Evolutionary conservation across 2,329 filamentous ascomycete species (phyloP), one percentile per base, ranked within the genome.

Genomic region (Neodidymelliopsis sp.): DNA sequence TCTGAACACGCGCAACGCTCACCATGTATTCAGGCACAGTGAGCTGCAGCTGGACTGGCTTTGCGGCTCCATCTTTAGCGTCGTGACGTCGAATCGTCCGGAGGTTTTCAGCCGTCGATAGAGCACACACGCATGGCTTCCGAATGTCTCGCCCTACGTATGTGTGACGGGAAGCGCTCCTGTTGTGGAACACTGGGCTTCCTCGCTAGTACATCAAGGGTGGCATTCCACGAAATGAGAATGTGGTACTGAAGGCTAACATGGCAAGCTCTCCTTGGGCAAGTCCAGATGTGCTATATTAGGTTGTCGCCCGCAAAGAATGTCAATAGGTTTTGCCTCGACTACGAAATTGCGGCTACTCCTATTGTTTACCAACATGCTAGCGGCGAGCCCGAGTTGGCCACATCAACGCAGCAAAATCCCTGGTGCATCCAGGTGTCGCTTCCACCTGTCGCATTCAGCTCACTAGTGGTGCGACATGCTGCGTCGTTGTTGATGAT

Each of bases 151-250:
- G 45, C 27, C 48, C 40, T 54, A 34, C 29, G 19, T 38, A 25
- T 34, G 20, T 34, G 30, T 49, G 33, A 33, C 33, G 24, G 31
- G 13, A 39, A 46, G n/a, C 41, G 12, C 31, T 31, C 24, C 15
- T 48, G 50, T 37, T 31, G 57, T 62, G 40, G 25, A 36, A 62
- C 56, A 33, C 25, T 53, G 37, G 39, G 28, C n/a, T 37, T 45
- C 44, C 36, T 41, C 38, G 35, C 50, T 49, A 49, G 39, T 24
- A 37, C 23, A 20, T 12, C 23, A 20, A 42, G 11, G 55, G 38
- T 34, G 31, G 25, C 42, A 52, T 49, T 52, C 39, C 37, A 52
- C 16, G 23, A 49, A 27, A 11, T 8, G 12, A 38, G 31, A 42
- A 50, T 47, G 49, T 53, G 37, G 25, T 20, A 50, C 47, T 9